Percentiles rank a stretch among this genome's conserved stretches.
Conservation (phyloP, 805 yeast genomes). For the Nakazawaea wickerhamii region DNA sequence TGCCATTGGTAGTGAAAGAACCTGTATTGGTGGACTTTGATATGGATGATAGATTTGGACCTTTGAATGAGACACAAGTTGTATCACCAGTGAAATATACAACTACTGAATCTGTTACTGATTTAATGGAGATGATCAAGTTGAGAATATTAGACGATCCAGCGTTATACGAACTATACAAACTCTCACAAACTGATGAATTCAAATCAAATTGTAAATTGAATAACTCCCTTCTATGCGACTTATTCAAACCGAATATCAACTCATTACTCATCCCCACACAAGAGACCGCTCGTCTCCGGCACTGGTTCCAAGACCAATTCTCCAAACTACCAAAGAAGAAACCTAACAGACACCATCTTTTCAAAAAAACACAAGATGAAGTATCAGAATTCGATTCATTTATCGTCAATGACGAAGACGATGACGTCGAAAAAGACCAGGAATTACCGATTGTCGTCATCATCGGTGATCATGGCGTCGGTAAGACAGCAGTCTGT, state of each 20-base stretch:
- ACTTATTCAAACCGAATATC: conserved; percentile 9
- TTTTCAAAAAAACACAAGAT: conserved; percentile 9
- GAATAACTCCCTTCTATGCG: conserved; percentile 2
- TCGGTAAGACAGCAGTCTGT: conserved; percentile 9
- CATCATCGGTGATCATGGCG: conserved; percentile 7
- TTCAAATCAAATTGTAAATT: background rate
- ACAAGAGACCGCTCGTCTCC: background rate
- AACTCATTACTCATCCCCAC: conserved; percentile 10
- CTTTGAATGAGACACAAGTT: no score
- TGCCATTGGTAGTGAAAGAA: background rate
- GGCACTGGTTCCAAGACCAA: conserved; percentile 5
- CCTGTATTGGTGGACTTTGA: background rate
- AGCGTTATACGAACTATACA: conserved; percentile 3
- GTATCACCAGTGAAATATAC: no score
- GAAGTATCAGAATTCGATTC: conserved; percentile 2
- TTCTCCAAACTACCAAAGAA: conserved; percentile 7
- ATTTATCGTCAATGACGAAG: conserved; percentile 10
- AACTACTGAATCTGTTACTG: no score
- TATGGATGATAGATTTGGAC: conserved; percentile 2
- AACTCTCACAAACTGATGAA: background rate
- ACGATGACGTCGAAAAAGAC: conserved; percentile 6
- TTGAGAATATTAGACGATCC: no score
- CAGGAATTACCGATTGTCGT: conserved; percentile 9
- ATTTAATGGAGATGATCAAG: background rate
- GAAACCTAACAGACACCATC: conserved; percentile 12